Conservation (phyloP, 2,329 filamentous ascomycete species). For the Colletotrichum sp. region DNA sequence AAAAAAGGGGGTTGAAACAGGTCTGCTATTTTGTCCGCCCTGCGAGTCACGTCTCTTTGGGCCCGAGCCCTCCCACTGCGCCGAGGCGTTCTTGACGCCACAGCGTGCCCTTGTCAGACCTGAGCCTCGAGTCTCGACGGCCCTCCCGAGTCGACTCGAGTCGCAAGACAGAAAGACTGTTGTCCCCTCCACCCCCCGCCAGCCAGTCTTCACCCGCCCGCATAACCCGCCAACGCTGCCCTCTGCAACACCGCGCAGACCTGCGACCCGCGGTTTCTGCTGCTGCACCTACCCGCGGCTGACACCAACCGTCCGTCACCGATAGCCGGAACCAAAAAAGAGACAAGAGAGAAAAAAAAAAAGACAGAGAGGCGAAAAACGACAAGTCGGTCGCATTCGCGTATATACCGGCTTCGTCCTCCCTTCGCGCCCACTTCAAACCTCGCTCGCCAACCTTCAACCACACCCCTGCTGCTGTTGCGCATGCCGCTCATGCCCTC, state of each 20-base stretch:
- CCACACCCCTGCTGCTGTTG: not conserved
- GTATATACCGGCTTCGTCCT: conserved; percentile 10
- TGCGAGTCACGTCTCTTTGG: conserved; percentile 20
- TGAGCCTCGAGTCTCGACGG: conserved; percentile 7
- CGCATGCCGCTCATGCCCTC: conserved; percentile 13
- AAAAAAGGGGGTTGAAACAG: conserved; percentile 21
- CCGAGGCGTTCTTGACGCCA: conserved; percentile 25
- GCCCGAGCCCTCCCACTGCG: conserved; percentile 20
- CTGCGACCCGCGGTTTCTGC: not conserved
- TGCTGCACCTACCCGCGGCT: conserved; percentile 2
- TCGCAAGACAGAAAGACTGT: not conserved
- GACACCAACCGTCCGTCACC: conserved; percentile 11
- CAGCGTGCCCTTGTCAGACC: conserved; percentile 19
- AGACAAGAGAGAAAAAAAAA: not conserved
- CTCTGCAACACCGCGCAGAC: not conserved
- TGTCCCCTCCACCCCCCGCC: not conserved
- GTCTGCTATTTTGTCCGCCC: conserved; percentile 25
- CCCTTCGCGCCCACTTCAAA: not conserved
- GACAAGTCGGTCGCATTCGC: conserved; percentile 1
- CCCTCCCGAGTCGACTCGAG: conserved; percentile 13
- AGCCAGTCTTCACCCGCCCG: not conserved
- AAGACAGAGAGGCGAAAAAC: not conserved
- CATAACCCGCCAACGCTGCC: conserved; percentile 10
- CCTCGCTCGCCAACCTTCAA: not conserved
- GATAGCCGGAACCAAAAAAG: not conserved